Evolutionary conservation across 352 stramenopile species (phyloP).

Genomic region (Phytophthora capsici): DNA sequence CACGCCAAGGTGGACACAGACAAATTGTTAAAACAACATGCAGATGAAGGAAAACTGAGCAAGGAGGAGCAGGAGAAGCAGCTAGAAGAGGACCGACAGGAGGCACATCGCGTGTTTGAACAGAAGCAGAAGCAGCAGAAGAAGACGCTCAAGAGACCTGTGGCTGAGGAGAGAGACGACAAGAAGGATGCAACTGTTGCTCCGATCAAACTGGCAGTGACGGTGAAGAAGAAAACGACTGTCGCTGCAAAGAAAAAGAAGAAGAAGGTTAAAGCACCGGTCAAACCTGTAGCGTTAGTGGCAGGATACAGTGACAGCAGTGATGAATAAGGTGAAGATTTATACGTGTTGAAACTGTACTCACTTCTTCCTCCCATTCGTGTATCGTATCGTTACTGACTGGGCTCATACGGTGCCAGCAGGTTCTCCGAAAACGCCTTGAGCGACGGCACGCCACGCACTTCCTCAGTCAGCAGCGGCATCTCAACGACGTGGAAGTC

Average conservation of each 20-base stretch:
- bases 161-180: conserved; percentile 19
- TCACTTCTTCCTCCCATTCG: not conserved
- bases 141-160: conserved; percentile 31
- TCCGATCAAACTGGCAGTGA: conserved; percentile 43
- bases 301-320: conserved; percentile 83
- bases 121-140: conserved; percentile 43
- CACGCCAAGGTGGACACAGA: conserved; percentile 93
- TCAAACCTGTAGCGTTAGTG: conserved; percentile 61
- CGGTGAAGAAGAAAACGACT: conserved; percentile 40
- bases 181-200: conserved; percentile 15
- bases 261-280: conserved; percentile 40
- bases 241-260: conserved; percentile 39
- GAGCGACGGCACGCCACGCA: conserved; percentile 95
- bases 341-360: conserved; percentile 12
- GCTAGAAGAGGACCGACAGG: conserved; percentile 51
- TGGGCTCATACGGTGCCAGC: conserved; percentile 93
- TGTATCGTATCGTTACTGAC: conserved; percentile 41
- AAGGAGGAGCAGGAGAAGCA: conserved; percentile 56
- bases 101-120: conserved; percentile 67
- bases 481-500: conserved; percentile 99
- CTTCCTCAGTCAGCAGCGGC: conserved; percentile 98
- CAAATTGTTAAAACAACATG: conserved; percentile 68
- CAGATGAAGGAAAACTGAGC: conserved; percentile 36
- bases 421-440: conserved; percentile 95
- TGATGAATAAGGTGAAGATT: conserved; percentile 39